These are phyloP conservation scores for Russula abietina DNA, from an alignment of 768 basidiomycete species.

Conservation along the genomic window DNA sequence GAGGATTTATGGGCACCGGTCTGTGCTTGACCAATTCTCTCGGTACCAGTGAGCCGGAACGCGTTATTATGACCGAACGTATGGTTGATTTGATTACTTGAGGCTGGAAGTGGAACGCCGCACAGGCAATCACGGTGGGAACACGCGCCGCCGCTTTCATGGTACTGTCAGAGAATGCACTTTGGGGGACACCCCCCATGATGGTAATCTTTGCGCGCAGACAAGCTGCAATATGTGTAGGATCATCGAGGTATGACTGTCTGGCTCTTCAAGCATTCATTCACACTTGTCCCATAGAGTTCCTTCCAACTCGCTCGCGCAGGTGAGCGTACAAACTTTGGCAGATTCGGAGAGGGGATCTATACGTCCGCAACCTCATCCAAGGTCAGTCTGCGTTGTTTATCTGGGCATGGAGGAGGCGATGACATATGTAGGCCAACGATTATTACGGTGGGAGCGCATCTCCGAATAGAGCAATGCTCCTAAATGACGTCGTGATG, in stretches of 20 bases:
- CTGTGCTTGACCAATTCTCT: constrained; percentile 21
- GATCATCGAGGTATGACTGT: constrained; percentile 25
- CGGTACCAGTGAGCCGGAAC: constrained; percentile 25
- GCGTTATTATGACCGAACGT: neutral
- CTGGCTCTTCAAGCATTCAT: neutral
- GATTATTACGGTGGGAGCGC: constrained; percentile 23
- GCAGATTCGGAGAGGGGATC: constrained; percentile 28
- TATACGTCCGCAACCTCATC: constrained; percentile 31
- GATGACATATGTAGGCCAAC: constrained; percentile 23
- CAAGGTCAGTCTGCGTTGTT: constrained; percentile 21
- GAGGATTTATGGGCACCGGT: constrained; percentile 23
- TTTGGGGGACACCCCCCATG: constrained; percentile 24
- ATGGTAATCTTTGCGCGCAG: constrained; percentile 20
- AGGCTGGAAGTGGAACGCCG: constrained; percentile 24
- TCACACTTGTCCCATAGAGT: constrained; percentile 8
- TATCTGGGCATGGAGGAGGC: neutral
- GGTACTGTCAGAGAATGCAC: constrained; percentile 27
- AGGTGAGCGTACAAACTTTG: constrained; percentile 24
- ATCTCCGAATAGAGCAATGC: constrained; percentile 25
- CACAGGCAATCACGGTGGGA: constrained; percentile 11
- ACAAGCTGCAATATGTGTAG: constrained; percentile 25
- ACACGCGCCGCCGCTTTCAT: constrained; percentile 29
- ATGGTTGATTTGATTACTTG: neutral
- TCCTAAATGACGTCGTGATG: constrained; percentile 28
- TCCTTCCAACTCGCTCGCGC: constrained; percentile 25